These are phyloP conservation scores for Dillenia turbinata DNA, from an alignment of 164 flowering plant genomes.

Conservation along the genomic window DNA sequence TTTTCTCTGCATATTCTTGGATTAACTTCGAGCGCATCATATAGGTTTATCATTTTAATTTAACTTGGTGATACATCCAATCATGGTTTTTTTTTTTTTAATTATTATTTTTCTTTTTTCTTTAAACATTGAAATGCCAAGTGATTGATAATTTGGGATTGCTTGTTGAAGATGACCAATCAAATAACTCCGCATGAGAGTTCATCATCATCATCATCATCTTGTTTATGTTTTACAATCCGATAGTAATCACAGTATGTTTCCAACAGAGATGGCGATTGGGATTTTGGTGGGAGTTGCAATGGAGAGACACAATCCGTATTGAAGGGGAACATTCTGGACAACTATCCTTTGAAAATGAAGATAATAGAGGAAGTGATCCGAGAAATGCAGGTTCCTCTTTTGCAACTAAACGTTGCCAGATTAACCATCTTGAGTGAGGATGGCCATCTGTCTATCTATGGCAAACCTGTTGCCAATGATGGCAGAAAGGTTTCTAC, in stretches of 20 bases:
- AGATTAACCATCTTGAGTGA: conserved; percentile 79
- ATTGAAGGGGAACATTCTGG: conserved; percentile 45
- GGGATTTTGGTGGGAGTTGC: conserved; percentile 98
- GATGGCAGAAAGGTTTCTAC: conserved; percentile 47
- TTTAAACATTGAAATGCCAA: too few relatives aligned
- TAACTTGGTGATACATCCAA: too few relatives aligned
- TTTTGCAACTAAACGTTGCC: conserved; percentile 64
- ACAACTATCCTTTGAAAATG: conserved; percentile 82
- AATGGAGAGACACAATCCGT: conserved; percentile 79
- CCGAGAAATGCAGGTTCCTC: conserved; percentile 51
- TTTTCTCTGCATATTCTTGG: too few relatives aligned
- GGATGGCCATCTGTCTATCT: conserved; percentile 92
- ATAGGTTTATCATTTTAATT: too few relatives aligned
- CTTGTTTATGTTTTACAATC: background rate
- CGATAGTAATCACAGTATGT: background rate
- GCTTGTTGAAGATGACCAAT: too few relatives aligned
- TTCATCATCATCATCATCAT: background rate
- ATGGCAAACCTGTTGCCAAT: conserved; percentile 32
- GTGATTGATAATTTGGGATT: too few relatives aligned
- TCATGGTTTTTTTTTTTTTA: too few relatives aligned
- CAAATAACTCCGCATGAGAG: too few relatives aligned
- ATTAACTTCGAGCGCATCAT: too few relatives aligned
- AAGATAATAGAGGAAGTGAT: conserved; percentile 79
- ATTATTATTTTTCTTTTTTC: too few relatives aligned
- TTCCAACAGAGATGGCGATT: conserved; percentile 88